A percentile compares a stretch with the other conserved stretches of the same genome.
Conservation (phyloP, 208 protist species). For the Leishmania tropica region DNA sequence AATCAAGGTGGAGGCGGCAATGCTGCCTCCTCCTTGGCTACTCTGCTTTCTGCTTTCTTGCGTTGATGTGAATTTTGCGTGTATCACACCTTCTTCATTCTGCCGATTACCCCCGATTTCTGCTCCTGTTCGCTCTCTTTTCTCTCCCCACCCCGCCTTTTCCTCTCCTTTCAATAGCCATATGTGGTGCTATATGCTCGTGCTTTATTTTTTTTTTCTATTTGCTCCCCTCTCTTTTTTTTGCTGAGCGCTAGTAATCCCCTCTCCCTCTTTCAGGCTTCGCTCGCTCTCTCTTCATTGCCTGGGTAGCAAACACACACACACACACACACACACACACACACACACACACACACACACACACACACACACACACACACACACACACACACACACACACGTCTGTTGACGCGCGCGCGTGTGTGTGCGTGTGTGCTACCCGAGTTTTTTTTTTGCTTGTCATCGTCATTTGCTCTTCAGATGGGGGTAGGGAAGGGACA, state of each 20-base stretch:
- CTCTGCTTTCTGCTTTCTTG: background rate
- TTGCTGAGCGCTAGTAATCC: background rate
- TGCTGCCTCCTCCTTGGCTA: background rate
- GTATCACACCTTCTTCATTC: background rate
- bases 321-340: background rate
- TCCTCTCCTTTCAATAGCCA: background rate
- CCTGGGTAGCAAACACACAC: background rate
- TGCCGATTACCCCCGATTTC: background rate
- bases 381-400: background rate
- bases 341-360: background rate
- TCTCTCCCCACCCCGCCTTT: background rate
- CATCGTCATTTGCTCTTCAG: background rate
- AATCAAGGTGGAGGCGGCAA: background rate
- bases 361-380: background rate
- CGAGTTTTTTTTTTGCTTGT: background rate
- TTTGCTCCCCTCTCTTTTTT: background rate
- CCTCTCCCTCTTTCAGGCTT: background rate
- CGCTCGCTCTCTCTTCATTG: background rate
- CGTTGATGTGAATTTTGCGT: background rate
- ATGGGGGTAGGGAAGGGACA: background rate
- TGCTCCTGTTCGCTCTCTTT: slow-evolving; percentile 5
- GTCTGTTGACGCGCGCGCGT: no score
- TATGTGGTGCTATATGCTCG: background rate
- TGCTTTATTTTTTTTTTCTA: background rate
- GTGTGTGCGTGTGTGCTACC: background rate